phyloP scores from a whole-genome alignment of 148 eudicot genomes.

The Beta vulgaris region DNA sequence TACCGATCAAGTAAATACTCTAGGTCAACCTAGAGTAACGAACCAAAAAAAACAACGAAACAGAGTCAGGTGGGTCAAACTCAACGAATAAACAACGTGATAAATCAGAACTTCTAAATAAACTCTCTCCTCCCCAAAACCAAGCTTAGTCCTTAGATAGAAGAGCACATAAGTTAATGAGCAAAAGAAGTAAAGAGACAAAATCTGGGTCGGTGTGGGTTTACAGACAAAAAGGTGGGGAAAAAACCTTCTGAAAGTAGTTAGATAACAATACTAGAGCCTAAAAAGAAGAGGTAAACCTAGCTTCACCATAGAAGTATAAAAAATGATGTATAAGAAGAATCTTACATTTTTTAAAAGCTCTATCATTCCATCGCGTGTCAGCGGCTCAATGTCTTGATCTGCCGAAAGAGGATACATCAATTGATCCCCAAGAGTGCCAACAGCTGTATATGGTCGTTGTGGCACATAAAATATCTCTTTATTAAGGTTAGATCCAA shows the following conservation, averaged over 20 bases:
- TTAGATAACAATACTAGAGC: no score
- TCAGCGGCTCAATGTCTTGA: slow-evolving; percentile 78
- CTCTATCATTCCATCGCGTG: slow-evolving; percentile 74
- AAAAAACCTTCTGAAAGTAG: no score
- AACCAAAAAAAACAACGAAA: slow-evolving; percentile 3
- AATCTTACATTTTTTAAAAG: slow-evolving; percentile 77
- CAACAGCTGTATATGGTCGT: slow-evolving; percentile 95
- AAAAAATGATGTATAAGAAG: slow-evolving; percentile 3
- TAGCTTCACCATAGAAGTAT: no score
- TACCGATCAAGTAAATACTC: slow-evolving; percentile 93
- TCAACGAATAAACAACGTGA: not conserved
- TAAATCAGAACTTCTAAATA: not conserved
- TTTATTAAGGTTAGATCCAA: slow-evolving; percentile 94
- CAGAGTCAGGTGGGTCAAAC: not conserved
- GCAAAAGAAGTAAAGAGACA: no score
- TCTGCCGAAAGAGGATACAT: slow-evolving; percentile 89
- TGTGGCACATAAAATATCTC: slow-evolving; percentile 97
- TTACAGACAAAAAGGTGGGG: no score
- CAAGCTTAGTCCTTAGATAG: no score
- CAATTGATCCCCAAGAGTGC: slow-evolving; percentile 96
- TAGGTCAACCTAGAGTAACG: slow-evolving; percentile 72
- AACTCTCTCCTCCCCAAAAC: no score
- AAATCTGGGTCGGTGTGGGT: no score
- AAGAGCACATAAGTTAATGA: no score
- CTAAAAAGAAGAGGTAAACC: no score